phyloP scores from a whole-genome alignment of 371 early-diverging fungal species.

The Mortierella sp. region DNA sequence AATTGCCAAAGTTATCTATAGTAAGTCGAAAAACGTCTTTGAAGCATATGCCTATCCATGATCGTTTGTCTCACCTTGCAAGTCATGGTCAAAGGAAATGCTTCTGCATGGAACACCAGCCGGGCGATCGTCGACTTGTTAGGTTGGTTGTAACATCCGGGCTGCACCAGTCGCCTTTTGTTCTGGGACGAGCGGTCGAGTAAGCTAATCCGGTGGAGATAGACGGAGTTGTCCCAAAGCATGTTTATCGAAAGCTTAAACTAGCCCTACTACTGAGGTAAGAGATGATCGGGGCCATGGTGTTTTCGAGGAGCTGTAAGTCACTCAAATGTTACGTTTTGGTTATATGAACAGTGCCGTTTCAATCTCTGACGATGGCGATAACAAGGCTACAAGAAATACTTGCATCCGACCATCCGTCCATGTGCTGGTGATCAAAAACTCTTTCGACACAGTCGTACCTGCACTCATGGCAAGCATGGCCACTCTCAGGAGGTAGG shows the following conservation, averaged over 20 bases:
- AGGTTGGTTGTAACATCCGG: conserved; percentile 6
- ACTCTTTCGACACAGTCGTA: conserved; percentile 24
- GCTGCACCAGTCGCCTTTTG: not conserved
- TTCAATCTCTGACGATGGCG: conserved; percentile 3
- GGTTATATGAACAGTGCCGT: conserved; percentile 13
- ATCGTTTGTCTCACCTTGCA: not conserved
- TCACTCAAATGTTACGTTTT: not conserved
- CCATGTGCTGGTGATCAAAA: conserved; percentile 33
- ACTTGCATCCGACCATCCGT: conserved; percentile 7
- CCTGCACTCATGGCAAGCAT: conserved; percentile 25
- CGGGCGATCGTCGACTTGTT: conserved; percentile 43
- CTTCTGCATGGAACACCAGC: conserved; percentile 43
- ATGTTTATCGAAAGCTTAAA: conserved; percentile 37
- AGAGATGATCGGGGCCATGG: not conserved
- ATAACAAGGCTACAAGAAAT: not conserved
- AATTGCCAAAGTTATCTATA: not conserved
- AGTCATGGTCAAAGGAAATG: conserved; percentile 2
- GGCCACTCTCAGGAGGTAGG: conserved; percentile 22
- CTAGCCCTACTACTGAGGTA: conserved; percentile 48
- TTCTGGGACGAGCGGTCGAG: not conserved
- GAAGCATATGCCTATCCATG: not conserved
- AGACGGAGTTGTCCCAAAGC: conserved; percentile 22
- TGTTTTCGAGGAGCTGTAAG: not conserved
- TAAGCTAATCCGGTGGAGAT: not conserved
- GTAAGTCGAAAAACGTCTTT: conserved; percentile 9